Percentiles rank a stretch among this genome's conserved stretches.
These are phyloP conservation scores for Plenodomus tracheiphilus DNA, from an alignment of 2,329 filamentous ascomycete genomes.

Conservation along the genomic window DNA sequence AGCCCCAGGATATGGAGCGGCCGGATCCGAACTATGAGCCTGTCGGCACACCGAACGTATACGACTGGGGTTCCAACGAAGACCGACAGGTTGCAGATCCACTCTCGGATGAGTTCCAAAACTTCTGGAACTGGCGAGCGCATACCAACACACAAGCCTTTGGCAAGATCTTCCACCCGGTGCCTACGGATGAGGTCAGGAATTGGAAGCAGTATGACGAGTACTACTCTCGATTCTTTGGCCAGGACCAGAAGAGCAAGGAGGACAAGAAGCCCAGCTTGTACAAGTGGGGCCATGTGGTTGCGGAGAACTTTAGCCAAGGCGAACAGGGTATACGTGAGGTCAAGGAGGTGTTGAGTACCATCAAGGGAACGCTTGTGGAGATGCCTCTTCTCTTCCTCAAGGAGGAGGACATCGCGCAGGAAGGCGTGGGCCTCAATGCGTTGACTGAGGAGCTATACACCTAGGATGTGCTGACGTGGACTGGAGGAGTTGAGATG, in stretches of 20 bases:
- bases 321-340: slow-evolving; percentile 50
- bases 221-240: slow-evolving; percentile 70
- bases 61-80: slow-evolving; percentile 53
- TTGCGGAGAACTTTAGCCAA: slow-evolving; percentile 55
- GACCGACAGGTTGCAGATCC: slow-evolving; percentile 71
- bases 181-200: slow-evolving; percentile 69
- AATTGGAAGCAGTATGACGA: slow-evolving; percentile 75
- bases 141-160: slow-evolving; percentile 80
- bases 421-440: slow-evolving; percentile 69
- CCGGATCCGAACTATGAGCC: slow-evolving; percentile 62
- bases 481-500: too few species aligned
- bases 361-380: slow-evolving; percentile 65
- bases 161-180: slow-evolving; percentile 77
- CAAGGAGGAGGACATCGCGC: slow-evolving; percentile 82
- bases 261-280: slow-evolving; percentile 54
- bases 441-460: slow-evolving; percentile 54
- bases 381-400: slow-evolving; percentile 93
- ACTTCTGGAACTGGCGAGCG: slow-evolving; percentile 74
- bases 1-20: slow-evolving; percentile 68
- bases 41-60: slow-evolving; percentile 58
- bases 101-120: slow-evolving; percentile 67
- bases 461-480: slow-evolving; percentile 22
- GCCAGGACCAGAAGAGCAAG: slow-evolving; percentile 47
- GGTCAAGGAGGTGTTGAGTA: slow-evolving; percentile 70
- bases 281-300: slow-evolving; percentile 85